Conservation (phyloP, 495 filamentous ascomycete genomes). For the Aspergillus sclerotiicarbonarius region DNA sequence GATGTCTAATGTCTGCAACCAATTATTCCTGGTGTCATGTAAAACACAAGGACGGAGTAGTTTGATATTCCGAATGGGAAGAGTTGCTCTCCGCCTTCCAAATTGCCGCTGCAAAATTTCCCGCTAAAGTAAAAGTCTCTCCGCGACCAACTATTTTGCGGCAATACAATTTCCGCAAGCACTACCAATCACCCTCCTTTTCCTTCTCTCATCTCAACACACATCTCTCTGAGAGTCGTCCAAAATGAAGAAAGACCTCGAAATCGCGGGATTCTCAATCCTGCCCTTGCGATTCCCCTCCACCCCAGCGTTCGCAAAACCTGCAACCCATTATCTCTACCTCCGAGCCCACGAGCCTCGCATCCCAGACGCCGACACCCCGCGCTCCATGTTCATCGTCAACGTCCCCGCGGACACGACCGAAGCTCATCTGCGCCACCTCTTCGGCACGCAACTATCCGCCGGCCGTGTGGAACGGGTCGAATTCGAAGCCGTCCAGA, state of each 20-base stretch:
- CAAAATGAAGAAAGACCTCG: slow-evolving; percentile 41
- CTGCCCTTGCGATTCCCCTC: slow-evolving; percentile 59
- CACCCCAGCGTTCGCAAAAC: slow-evolving; percentile 53
- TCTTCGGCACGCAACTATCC: slow-evolving; percentile 69
- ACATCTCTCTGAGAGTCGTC: neutral
- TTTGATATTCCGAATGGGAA: too few species aligned
- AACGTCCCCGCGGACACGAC: slow-evolving; percentile 88
- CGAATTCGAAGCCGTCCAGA: slow-evolving; percentile 61
- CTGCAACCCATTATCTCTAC: slow-evolving; percentile 82
- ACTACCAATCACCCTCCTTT: slow-evolving; percentile 2
- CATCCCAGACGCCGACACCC: slow-evolving; percentile 66
- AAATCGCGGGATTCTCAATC: slow-evolving; percentile 49
- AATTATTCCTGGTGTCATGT: too few species aligned
- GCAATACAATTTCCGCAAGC: slow-evolving; percentile 2
- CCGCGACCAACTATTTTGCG: slow-evolving; percentile 2
- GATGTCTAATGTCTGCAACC: too few species aligned
- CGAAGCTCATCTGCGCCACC: slow-evolving; percentile 65
- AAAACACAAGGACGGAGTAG: too few species aligned
- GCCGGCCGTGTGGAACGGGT: slow-evolving; percentile 73
- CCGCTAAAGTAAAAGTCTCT: slow-evolving; percentile 7
- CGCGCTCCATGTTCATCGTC: slow-evolving; percentile 78
- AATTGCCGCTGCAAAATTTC: slow-evolving; percentile 15
- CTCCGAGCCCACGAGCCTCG: slow-evolving; percentile 76
- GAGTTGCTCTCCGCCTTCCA: slow-evolving; percentile 18
- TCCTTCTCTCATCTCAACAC: slow-evolving; percentile 16